Conservation (phyloP, 306 rosid genomes). For the Medicago truncatula region MtrunA17r5.0-ANR NC_053046.1:14647501-14648000, state of each 20-base stretch:
- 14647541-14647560: slow-evolving; percentile 42
- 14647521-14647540: not conserved
- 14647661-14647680: too few species aligned
- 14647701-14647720: too few species aligned
- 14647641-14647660: not conserved
- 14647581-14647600: slow-evolving; percentile 66
- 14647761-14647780: too few species aligned
- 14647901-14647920: slow-evolving; percentile 42
- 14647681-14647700: too few species aligned
- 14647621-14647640: slow-evolving; percentile 26
- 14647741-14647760: too few species aligned
- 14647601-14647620: slow-evolving; percentile 54
- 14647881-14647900: not conserved
- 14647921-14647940: slow-evolving; percentile 97
- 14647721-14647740: too few species aligned
- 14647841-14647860: too few species aligned
- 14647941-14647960: slow-evolving; percentile 78
- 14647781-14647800: too few species aligned
- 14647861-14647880: too few species aligned
- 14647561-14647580: slow-evolving; percentile 47
- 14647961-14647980: slow-evolving; percentile 76
- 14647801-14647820: too few species aligned
- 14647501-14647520: not conserved
- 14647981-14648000: slow-evolving; percentile 58
- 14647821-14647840: too few species aligned